Evolutionary conservation across 345 rosid genomes (phyloP), one percentile per base, ranked within the genome.

Genomic region (Streptanthus diversifolius): DNA sequence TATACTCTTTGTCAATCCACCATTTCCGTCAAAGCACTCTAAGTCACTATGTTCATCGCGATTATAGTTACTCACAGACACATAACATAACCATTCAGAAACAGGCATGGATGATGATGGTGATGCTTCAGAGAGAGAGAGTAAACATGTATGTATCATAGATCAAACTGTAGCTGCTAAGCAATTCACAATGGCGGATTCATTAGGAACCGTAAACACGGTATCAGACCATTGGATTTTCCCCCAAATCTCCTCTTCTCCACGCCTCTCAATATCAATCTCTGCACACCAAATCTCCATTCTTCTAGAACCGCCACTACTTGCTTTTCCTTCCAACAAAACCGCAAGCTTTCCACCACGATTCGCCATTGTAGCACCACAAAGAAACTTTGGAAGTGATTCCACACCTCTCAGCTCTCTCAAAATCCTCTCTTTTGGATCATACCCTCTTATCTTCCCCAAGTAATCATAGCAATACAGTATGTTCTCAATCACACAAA

Each of bases 381-480:
- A 76, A 39, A 93, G 80, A 71, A 89, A 90, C 83, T 55, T 84
- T 0, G 97, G 97, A 73, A 93, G 76, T 10, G 82, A 80, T 15
- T 80, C 92, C 33, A 86, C 78, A 7, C 92, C 92, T 69, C 69
- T 84, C 56, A 89, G 39, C 73, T 82, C 90, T 83, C 73, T 87
- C 98, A 97, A 93, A 40, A 21, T 41, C 62, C 83, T 83, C 21
- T 25, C 73, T 36, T 63, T 80, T 19, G 76, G 74, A 75, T 85
- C 92, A 48, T 84, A 90, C 13, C 98, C 98, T 75, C 90, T 82
- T 43, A 93, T 90, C 59, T 87, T 93, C 66, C 98, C 98, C 83
- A 70, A 69, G 68, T 84, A 93, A 80, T 93, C 97, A 30, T 93
- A 93, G 48, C 97, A 90, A 63, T 81, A 93, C 86, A 93, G 68